phyloP scores from a whole-genome alignment of 345 rosid species.

The Euphorbia tirucalli region DNA sequence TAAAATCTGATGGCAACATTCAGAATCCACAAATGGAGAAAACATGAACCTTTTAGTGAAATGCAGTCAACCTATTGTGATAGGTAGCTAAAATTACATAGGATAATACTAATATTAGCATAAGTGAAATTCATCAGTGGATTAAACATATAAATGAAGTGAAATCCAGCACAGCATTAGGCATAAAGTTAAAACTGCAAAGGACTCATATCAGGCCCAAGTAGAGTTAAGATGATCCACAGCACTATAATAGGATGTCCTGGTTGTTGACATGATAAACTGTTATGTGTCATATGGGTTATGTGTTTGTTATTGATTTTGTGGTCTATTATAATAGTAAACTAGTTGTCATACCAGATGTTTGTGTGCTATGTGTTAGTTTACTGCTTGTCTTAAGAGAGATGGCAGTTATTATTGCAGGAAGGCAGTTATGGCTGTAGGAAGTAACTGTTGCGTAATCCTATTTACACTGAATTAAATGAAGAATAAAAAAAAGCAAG shows the following conservation, averaged over 20 bases:
- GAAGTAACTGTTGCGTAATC: no score
- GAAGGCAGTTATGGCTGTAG: no score
- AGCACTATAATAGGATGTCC: background rate
- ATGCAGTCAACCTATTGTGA: background rate
- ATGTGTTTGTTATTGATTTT: no score
- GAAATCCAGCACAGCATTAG: background rate
- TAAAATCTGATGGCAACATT: background rate
- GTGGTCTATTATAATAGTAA: no score
- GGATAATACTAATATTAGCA: background rate
- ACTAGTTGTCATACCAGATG: no score
- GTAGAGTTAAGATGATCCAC: background rate
- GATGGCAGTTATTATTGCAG: no score
- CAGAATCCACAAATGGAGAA: background rate
- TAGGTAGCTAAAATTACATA: background rate
- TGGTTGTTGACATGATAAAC: background rate
- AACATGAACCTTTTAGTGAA: background rate
- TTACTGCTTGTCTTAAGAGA: no score
- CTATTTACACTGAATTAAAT: no score
- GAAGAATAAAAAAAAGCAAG: no score
- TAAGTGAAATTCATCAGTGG: background rate
- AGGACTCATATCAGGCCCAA: background rate
- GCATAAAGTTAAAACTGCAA: background rate
- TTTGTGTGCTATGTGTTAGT: no score
- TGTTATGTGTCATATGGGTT: no score
- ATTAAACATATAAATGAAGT: background rate